A percentile compares a stretch with the other conserved stretches of the same genome.
Conservation (phyloP, 495 filamentous ascomycete species). For the Aspergillus biplanus region DNA sequence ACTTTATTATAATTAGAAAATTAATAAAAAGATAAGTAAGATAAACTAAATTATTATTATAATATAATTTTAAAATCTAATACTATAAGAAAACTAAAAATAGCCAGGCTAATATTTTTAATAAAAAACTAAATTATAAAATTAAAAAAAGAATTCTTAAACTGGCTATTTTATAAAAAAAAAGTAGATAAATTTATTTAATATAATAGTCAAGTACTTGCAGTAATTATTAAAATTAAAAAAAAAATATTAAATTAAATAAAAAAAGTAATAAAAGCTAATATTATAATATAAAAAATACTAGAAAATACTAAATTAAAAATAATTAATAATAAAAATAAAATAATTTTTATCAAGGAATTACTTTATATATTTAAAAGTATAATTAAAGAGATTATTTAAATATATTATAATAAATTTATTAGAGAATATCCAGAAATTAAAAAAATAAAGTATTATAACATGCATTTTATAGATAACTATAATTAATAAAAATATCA, state of each 20-base stretch:
- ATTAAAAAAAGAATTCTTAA: background rate
- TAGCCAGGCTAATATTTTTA: background rate
- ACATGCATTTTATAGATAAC: no score
- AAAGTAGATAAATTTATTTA: background rate
- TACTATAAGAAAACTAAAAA: background rate
- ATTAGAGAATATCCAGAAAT: background rate
- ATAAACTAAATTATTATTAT: background rate
- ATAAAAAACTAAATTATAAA: background rate
- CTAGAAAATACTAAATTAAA: background rate
- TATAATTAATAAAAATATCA: no score
- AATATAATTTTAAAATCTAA: background rate
- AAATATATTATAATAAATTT: background rate
- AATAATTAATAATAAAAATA: no score
- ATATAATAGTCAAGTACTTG: background rate
- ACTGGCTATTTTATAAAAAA: background rate
- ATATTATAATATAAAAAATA: background rate
- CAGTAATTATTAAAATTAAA: background rate
- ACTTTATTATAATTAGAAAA: background rate
- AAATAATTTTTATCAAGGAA: no score
- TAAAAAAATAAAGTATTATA: background rate
- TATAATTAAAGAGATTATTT: background rate
- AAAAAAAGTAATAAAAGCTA: no score
- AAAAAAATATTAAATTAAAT: background rate
- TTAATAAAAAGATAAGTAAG: background rate
- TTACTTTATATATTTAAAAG: background rate